Conservation (phyloP, 2,329 filamentous ascomycete species). For the Penicillium sp. region DNA sequence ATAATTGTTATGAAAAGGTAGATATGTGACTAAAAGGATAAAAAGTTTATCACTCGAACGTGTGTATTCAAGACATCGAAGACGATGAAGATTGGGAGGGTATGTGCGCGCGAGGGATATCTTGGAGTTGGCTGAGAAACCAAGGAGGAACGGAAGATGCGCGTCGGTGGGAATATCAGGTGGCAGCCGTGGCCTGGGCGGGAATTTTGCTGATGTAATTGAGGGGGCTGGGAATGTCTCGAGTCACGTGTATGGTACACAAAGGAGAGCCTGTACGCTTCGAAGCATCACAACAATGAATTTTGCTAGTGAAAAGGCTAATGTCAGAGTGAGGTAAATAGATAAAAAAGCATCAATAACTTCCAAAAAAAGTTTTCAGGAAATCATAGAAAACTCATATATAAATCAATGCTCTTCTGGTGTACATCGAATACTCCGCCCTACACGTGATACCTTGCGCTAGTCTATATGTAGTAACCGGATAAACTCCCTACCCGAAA, state of each 20-base stretch:
- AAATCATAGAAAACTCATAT: not conserved
- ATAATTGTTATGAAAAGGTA: slow-evolving; percentile 1
- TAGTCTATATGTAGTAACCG: slow-evolving; percentile 15
- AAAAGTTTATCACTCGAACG: slow-evolving; percentile 3
- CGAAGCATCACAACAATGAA: not conserved
- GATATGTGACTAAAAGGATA: slow-evolving; percentile 1
- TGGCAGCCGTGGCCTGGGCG: slow-evolving; percentile 4
- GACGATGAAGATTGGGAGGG: slow-evolving; percentile 6
- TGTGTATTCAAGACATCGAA: slow-evolving; percentile 12
- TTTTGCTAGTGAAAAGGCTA: not conserved
- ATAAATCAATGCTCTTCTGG: not conserved
- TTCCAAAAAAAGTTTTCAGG: accelerated
- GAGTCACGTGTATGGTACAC: slow-evolving; percentile 24
- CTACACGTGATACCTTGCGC: slow-evolving; percentile 22
- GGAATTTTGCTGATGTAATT: slow-evolving; percentile 19
- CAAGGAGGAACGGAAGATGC: slow-evolving; percentile 18
- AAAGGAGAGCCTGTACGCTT: not conserved
- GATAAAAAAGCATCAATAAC: accelerated
- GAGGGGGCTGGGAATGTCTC: slow-evolving; percentile 25
- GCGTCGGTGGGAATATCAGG: slow-evolving; percentile 23
- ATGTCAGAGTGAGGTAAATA: not conserved
- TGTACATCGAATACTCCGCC: not conserved
- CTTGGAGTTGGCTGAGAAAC: slow-evolving; percentile 22
- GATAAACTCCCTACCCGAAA: slow-evolving; percentile 14
- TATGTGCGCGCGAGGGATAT: slow-evolving; percentile 14